Evolutionary conservation across 2,329 filamentous ascomycete species (phyloP).

Genomic region (Hypomyces perniciosus): DNA sequence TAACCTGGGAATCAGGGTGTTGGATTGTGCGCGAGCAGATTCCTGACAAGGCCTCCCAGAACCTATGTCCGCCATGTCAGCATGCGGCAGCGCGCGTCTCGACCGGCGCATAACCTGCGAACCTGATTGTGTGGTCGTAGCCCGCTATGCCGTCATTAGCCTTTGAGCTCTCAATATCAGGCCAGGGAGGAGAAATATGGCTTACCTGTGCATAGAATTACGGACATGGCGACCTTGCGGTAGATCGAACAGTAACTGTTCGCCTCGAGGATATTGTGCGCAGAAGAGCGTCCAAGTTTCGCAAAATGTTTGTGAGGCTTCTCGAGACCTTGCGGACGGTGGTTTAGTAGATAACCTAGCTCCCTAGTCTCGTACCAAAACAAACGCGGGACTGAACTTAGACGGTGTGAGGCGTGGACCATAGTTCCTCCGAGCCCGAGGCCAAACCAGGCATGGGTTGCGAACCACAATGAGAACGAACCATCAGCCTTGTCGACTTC

Average conservation of each 20-base stretch:
- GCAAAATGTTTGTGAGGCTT: background rate
- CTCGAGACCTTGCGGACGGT: background rate
- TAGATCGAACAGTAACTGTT: background rate
- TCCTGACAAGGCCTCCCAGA: slow-evolving; percentile 96
- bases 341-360: background rate
- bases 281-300: background rate
- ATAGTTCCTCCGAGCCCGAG: background rate
- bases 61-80: slow-evolving; percentile 46
- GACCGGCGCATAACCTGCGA: slow-evolving; percentile 14
- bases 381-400: background rate
- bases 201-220: slow-evolving; percentile 57
- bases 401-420: background rate
- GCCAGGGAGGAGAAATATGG: background rate
- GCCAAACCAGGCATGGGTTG: background rate
- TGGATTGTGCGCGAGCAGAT: slow-evolving; percentile 98
- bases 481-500: background rate
- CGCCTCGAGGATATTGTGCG: background rate
- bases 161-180: background rate
- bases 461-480: no score
- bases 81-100: background rate
- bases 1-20: slow-evolving; percentile 96
- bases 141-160: slow-evolving; percentile 37
- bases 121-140: slow-evolving; percentile 60
- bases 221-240: slow-evolving; percentile 42
- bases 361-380: background rate